Evolutionary conservation across 2,329 filamentous ascomycete species (phyloP).

Genomic region (Geosmithia putterillii): DNA sequence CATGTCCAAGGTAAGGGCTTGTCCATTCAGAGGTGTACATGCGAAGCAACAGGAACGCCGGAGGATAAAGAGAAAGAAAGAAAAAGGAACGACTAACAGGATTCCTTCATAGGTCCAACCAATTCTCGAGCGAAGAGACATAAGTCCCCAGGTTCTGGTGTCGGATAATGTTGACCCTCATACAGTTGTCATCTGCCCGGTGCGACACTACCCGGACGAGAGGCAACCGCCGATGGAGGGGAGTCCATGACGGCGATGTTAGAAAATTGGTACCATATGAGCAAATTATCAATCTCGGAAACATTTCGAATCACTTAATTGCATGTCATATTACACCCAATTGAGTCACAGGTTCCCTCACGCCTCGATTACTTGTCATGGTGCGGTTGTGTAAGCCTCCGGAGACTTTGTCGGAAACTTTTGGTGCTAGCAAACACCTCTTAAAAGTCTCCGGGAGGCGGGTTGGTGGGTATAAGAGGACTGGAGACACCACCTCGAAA

Average conservation of each 20-base stretch:
- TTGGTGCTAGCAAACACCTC: not conserved
- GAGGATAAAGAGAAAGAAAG: not conserved
- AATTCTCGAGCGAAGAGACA: not conserved
- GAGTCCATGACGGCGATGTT: too few relatives aligned
- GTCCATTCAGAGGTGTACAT: too few relatives aligned
- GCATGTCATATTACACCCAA: not conserved
- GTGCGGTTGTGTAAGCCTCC: not conserved
- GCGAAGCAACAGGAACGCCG: too few relatives aligned
- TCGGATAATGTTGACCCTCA: not conserved
- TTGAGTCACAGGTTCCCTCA: not conserved
- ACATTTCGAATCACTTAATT: too few relatives aligned
- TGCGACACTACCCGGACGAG: not conserved
- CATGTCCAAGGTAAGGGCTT: slow-evolving; percentile 11
- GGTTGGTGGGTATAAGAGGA: not conserved
- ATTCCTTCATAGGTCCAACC: not conserved
- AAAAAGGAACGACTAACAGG: not conserved
- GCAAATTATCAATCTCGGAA: too few relatives aligned
- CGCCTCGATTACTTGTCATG: not conserved
- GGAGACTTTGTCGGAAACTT: not conserved
- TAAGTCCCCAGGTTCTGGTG: not conserved
- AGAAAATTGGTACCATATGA: too few relatives aligned
- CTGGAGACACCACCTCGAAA: not conserved
- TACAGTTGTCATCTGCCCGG: not conserved
- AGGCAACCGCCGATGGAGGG: not conserved
- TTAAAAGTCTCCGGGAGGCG: not conserved